Evolutionary conservation across 2,329 filamentous ascomycete genomes (phyloP), one percentile per base, ranked within the genome.

Genomic region (Fusarium austroafricanum): DNA sequence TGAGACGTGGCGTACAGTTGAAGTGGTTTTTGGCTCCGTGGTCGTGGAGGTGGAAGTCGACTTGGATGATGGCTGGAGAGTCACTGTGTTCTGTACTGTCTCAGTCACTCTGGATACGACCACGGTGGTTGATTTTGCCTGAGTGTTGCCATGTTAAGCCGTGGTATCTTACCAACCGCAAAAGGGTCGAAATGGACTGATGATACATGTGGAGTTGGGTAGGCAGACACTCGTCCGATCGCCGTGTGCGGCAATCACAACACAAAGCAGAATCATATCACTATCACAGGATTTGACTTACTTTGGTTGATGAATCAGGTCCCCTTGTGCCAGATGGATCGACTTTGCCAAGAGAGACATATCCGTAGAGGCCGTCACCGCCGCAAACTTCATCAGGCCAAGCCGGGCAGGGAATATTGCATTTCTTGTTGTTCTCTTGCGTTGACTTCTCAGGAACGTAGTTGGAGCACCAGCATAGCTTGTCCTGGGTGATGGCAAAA

Each of bases 401-500:
- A n/a, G 91, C 92, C 10, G 91, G 90, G 71, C 92, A 95, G 17
- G 78, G 50, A 1, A 76, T 76, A 67, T 83, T 78, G 78, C 92
- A 95, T 21, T 84, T 71, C 33, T 65, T 68, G 3, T 78, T 76
- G 21, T 79, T 73, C 50, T 83, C 79, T 55, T 82, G 76, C 31
- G 75, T 76, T 20, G 73, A 75, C 31, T 79, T 67, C 49, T 81
- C 81, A 10, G 92, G 92, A 3, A 83, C 83, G 72, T 89, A 89
- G 75, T 93, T 85, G 37, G 90, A 90, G 76, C 92, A 95, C 91
- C 91, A 95, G 75, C 92, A 95, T 51, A 83, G 78, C 31, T 87
- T 81, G 17, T 79, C 83, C 71, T 92, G 86, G 2, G 94, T 81
- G 46, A 95, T 82, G 67, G 90, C 91, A 65, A 90, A 92, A 38